phyloP scores from a whole-genome alignment of 352 stramenopile genomes.

The Peronospora farinosa region DNA sequence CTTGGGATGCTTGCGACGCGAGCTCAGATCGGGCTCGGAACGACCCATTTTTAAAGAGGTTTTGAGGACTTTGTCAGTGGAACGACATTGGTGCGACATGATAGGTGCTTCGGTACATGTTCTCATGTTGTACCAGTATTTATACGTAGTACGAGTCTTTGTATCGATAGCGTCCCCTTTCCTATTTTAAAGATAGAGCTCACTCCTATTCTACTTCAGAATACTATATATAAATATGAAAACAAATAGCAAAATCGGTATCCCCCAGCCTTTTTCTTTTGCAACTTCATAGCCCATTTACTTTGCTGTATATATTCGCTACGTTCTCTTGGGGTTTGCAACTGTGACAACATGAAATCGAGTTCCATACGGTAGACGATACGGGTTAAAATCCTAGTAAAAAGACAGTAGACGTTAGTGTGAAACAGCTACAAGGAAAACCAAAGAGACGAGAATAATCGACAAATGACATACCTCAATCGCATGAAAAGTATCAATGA shows the following conservation, averaged over 20 bases:
- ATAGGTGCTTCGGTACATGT: no score
- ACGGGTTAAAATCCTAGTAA: constrained; percentile 75
- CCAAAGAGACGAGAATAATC: background rate
- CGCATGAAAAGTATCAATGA: constrained; percentile 78
- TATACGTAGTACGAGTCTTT: no score
- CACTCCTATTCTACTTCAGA: no score
- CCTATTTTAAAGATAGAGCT: no score
- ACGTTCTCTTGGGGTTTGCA: constrained; percentile 64
- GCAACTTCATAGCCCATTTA: constrained; percentile 8
- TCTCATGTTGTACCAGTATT: no score
- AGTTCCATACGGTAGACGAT: constrained; percentile 64
- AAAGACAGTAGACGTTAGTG: constrained; percentile 8
- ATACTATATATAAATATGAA: no score
- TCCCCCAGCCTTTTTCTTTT: background rate
- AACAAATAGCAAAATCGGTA: no score
- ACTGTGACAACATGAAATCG: constrained; percentile 78
- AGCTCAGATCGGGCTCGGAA: constrained; percentile 8
- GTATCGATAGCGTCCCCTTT: background rate
- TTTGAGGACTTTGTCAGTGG: background rate
- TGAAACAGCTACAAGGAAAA: background rate
- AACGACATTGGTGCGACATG: constrained; percentile 1
- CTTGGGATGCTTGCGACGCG: constrained; percentile 6
- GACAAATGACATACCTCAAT: constrained; percentile 47
- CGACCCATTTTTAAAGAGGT: constrained; percentile 12
- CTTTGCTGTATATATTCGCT: no score